These are phyloP conservation scores for Phytophthora pisi DNA, from an alignment of 352 stramenopile species.

Conservation along the genomic window DNA sequence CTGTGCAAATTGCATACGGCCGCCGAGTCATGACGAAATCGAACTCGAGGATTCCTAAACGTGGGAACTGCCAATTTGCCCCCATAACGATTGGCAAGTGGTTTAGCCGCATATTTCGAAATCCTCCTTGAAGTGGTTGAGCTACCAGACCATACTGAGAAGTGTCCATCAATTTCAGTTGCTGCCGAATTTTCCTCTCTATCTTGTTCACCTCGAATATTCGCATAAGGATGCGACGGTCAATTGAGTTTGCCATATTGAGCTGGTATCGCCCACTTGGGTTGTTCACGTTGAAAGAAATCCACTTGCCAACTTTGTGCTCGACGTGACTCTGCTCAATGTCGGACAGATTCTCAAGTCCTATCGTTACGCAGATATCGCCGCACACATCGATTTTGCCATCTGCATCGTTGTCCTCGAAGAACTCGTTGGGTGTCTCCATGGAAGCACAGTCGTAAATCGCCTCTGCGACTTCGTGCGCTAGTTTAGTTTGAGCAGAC, in stretches of 20 bases:
- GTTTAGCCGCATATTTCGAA: slow-evolving; percentile 70
- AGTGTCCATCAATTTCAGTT: slow-evolving; percentile 66
- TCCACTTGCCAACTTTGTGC: slow-evolving; percentile 77
- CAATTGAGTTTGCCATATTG: slow-evolving; percentile 73
- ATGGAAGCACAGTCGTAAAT: slow-evolving; percentile 68
- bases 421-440: slow-evolving; percentile 63
- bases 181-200: slow-evolving; percentile 57
- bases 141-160: slow-evolving; percentile 53
- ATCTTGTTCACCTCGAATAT: slow-evolving; percentile 70
- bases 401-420: slow-evolving; percentile 82
- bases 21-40: slow-evolving; percentile 72
- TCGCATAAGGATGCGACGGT: slow-evolving; percentile 75
- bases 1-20: slow-evolving; percentile 61
- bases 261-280: slow-evolving; percentile 67
- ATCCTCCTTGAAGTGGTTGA: slow-evolving; percentile 52
- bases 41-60: slow-evolving; percentile 71
- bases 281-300: slow-evolving; percentile 79
- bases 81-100: slow-evolving; percentile 61
- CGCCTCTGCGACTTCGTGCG: slow-evolving; percentile 30
- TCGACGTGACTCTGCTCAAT: slow-evolving; percentile 76
- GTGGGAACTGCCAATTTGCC: slow-evolving; percentile 62
- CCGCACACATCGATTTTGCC: slow-evolving; percentile 83
- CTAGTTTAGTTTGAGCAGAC: slow-evolving; percentile 5
- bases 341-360: slow-evolving; percentile 62
- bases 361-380: slow-evolving; percentile 81